Percentiles rank a stretch among this genome's conserved stretches.
These are phyloP conservation scores for Penicillium concentricum DNA, from an alignment of 2,329 filamentous ascomycete genomes.

Conservation along the genomic window DNA sequence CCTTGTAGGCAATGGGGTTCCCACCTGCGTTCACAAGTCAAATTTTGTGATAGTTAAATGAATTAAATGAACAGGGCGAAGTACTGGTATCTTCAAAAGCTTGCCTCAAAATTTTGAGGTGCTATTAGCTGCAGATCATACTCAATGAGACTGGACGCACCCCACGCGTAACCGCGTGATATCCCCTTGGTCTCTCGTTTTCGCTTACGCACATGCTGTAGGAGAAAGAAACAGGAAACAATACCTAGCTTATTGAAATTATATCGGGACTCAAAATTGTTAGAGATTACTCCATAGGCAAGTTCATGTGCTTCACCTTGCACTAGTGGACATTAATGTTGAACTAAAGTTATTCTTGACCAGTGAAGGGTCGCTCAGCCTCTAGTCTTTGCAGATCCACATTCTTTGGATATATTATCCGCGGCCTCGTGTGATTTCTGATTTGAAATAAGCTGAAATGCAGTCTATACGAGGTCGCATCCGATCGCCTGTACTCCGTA, in stretches of 20 bases:
- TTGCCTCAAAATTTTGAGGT: background rate
- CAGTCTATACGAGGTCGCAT: background rate
- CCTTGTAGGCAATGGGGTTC: background rate
- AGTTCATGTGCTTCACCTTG: background rate
- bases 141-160: background rate
- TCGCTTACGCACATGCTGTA: background rate
- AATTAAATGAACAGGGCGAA: background rate
- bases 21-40: background rate
- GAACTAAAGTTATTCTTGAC: background rate
- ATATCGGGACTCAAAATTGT: too few relatives aligned
- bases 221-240: too few relatives aligned
- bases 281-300: background rate
- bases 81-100: too few relatives aligned
- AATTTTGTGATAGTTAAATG: background rate
- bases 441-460: background rate
- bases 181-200: background rate
- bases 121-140: background rate
- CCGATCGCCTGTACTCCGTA: background rate
- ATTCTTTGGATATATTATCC: background rate
- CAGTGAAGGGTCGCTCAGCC: background rate
- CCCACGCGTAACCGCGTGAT: background rate
- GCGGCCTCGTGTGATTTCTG: background rate
- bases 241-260: too few relatives aligned
- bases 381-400: too few relatives aligned
- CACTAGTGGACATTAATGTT: background rate